phyloP scores from a whole-genome alignment of 2,329 filamentous ascomycete species.

The Stemphylium vesicarium region DNA sequence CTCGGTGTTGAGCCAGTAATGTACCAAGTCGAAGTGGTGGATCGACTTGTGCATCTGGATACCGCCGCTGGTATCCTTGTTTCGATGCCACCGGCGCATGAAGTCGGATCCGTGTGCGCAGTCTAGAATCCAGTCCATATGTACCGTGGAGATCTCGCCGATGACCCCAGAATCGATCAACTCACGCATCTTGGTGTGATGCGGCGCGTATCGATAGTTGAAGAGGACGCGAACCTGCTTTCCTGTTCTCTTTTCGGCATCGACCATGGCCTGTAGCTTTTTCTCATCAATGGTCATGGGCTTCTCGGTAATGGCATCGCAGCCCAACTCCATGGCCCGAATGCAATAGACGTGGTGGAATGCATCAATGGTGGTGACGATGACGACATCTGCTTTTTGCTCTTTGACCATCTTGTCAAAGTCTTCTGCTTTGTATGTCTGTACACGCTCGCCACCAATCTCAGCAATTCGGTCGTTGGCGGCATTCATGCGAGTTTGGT shows the following conservation, averaged over 20 bases:
- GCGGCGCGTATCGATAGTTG: slow-evolving; percentile 69
- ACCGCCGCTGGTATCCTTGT: slow-evolving; percentile 65
- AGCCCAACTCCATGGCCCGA: slow-evolving; percentile 64
- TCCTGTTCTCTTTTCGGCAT: slow-evolving; percentile 60
- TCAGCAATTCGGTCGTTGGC: slow-evolving; percentile 59
- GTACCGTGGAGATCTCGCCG: slow-evolving; percentile 62
- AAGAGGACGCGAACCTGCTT: slow-evolving; percentile 64
- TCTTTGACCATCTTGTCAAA: slow-evolving; percentile 66
- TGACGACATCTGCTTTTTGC: slow-evolving; percentile 65
- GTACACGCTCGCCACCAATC: slow-evolving; percentile 57
- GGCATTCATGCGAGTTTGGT: slow-evolving; percentile 65
- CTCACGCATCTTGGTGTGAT: slow-evolving; percentile 66
- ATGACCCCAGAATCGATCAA: slow-evolving; percentile 62
- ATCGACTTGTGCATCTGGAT: slow-evolving; percentile 68
- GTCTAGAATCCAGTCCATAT: slow-evolving; percentile 70
- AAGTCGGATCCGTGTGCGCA: slow-evolving; percentile 67
- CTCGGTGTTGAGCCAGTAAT: slow-evolving; percentile 66
- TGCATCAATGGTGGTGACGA: slow-evolving; percentile 68
- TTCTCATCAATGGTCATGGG: slow-evolving; percentile 68
- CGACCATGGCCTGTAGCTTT: slow-evolving; percentile 62
- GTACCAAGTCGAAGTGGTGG: slow-evolving; percentile 68
- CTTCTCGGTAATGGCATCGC: slow-evolving; percentile 68
- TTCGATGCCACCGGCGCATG: slow-evolving; percentile 68
- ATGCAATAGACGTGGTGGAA: slow-evolving; percentile 67
- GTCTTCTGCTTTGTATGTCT: slow-evolving; percentile 61